Conservation (phyloP, 352 stramenopile species). For the Pythium volutum region DNA sequence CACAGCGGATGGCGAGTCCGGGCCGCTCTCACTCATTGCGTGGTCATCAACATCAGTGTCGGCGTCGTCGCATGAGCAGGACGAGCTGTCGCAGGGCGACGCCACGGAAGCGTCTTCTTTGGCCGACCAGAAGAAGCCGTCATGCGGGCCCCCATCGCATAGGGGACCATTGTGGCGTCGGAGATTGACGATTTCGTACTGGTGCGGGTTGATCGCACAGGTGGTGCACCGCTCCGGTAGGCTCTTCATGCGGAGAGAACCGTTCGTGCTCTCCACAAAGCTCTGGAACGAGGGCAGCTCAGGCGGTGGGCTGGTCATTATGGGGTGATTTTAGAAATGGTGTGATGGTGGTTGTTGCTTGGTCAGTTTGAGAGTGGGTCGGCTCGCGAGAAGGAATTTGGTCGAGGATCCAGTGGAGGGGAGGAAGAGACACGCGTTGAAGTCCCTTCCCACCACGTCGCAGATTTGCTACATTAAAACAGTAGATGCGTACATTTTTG, state of each 20-base stretch:
- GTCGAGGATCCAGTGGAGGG: too few species aligned
- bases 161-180: not conserved
- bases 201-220: not conserved
- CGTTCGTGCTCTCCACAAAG: slow-evolving; percentile 18
- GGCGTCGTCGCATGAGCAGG: not conserved
- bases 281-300: slow-evolving; percentile 14
- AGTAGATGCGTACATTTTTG: not conserved
- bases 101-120: not conserved
- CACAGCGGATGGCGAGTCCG: not conserved
- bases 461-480: not conserved
- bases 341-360: not conserved
- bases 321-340: not conserved
- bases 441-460: slow-evolving; percentile 8
- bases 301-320: slow-evolving; percentile 1
- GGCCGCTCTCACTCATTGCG: not conserved
- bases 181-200: slow-evolving; percentile 12
- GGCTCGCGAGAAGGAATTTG: not conserved
- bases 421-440: slow-evolving; percentile 13
- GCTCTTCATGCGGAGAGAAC: not conserved
- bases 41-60: slow-evolving; percentile 1
- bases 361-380: not conserved
- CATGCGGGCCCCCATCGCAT: not conserved
- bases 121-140: not conserved
- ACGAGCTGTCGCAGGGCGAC: not conserved
- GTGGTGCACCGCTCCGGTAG: slow-evolving; percentile 5